A percentile compares a stretch with the other conserved stretches of the same genome.
Evolutionary conservation across 2,329 filamentous ascomycete species (phyloP).

Genomic region (Penicillium digitatum): DNA sequence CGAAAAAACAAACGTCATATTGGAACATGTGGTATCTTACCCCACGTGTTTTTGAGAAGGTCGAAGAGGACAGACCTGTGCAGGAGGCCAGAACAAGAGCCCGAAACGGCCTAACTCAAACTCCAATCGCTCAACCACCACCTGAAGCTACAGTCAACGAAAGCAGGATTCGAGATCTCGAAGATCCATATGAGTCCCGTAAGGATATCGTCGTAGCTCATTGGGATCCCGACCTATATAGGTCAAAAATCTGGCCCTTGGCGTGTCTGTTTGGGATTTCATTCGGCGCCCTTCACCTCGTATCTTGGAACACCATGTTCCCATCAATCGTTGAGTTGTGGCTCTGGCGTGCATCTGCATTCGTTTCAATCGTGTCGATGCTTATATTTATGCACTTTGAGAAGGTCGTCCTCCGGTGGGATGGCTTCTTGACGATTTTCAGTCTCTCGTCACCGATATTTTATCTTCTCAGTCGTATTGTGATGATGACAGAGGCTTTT

Average conservation of each 20-base stretch:
- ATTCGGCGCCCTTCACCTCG: not conserved
- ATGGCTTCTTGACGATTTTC: not conserved
- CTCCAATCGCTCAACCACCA: not conserved
- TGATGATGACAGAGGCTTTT: constrained; percentile 2
- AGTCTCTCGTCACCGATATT: not conserved
- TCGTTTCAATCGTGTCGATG: not conserved
- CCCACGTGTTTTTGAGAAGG: not conserved
- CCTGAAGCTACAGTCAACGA: not conserved
- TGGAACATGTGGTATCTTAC: not conserved
- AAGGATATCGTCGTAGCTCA: not conserved
- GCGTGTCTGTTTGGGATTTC: not conserved
- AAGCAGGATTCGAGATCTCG: not conserved
- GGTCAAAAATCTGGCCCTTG: not conserved
- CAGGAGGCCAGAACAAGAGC: not conserved
- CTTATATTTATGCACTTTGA: constrained; percentile 5
- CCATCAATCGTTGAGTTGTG: not conserved
- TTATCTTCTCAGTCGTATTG: not conserved
- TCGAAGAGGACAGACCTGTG: not conserved
- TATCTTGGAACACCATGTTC: not conserved
- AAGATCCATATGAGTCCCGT: not conserved
- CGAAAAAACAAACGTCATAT: not conserved
- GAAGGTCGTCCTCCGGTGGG: not conserved
- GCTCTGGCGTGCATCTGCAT: not conserved
- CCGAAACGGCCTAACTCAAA: not conserved
- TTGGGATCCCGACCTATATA: not conserved